phyloP scores from a whole-genome alignment of 2,329 filamentous ascomycete genomes.

The Sphaceloma murrayae region DNA sequence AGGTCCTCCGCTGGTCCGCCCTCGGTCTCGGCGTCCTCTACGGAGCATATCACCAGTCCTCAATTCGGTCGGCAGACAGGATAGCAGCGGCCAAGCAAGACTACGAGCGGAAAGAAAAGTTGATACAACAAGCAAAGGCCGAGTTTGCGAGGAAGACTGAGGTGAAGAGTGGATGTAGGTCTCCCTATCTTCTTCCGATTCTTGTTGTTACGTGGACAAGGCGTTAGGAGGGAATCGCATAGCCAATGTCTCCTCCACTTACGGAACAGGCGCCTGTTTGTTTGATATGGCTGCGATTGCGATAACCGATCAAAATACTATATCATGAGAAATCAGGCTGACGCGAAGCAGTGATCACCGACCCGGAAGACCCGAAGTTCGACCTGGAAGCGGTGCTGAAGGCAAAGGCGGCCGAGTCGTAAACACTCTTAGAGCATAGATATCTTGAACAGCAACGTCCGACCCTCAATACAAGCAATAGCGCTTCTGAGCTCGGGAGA shows the following conservation, averaged over 20 bases:
- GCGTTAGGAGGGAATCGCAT: not conserved
- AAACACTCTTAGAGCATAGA: not conserved
- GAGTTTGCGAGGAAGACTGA: slow-evolving; percentile 74
- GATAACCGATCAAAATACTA: too few relatives aligned
- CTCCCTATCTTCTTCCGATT: not conserved
- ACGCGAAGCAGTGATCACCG: slow-evolving; percentile 50
- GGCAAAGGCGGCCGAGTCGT: slow-evolving; percentile 18
- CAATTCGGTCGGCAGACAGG: slow-evolving; percentile 63
- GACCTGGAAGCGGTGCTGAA: slow-evolving; percentile 78
- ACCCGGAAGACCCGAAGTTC: slow-evolving; percentile 81
- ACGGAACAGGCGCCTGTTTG: too few relatives aligned
- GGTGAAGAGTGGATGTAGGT: slow-evolving; percentile 31
- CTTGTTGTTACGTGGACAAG: not conserved
- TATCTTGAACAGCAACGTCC: not conserved
- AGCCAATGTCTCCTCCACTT: not conserved
- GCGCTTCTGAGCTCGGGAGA: not conserved
- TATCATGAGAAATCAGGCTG: too few relatives aligned
- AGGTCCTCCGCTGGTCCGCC: slow-evolving; percentile 97
- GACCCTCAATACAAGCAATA: not conserved
- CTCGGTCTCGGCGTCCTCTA: slow-evolving; percentile 88
- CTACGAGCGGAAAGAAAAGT: slow-evolving; percentile 79
- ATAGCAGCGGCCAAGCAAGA: slow-evolving; percentile 63
- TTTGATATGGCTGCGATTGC: too few relatives aligned
- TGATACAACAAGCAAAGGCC: slow-evolving; percentile 88
- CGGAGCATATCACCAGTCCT: slow-evolving; percentile 86